These are phyloP conservation scores for Taiwanofungus camphoratus DNA, from an alignment of 1,284 basidiomycete species.

Conservation along the genomic window DNA sequence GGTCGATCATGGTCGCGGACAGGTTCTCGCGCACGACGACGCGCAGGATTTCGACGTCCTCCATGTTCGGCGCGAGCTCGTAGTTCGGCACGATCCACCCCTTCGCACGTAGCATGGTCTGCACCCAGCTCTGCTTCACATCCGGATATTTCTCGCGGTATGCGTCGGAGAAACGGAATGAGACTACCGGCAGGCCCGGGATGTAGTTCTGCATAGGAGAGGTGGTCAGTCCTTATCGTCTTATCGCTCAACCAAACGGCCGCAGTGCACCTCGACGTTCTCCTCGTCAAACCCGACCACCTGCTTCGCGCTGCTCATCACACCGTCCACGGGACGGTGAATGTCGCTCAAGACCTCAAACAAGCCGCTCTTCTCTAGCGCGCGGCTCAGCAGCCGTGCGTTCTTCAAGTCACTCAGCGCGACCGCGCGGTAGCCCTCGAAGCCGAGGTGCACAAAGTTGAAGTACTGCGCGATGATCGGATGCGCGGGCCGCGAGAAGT, in stretches of 20 bases:
- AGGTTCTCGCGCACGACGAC: constrained; percentile 82
- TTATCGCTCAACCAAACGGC: too few species aligned
- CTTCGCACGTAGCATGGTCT: constrained; percentile 69
- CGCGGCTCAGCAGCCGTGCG: constrained; percentile 79
- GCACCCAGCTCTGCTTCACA: constrained; percentile 86
- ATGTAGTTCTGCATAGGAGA: constrained; percentile 53
- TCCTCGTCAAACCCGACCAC: constrained; percentile 38
- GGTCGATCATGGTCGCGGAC: constrained; percentile 59
- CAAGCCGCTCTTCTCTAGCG: constrained; percentile 77
- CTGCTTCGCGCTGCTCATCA: constrained; percentile 33
- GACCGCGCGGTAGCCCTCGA: constrained; percentile 73
- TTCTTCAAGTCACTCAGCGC: constrained; percentile 79
- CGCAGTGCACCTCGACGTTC: constrained; percentile 51
- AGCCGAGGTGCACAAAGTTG: constrained; percentile 84
- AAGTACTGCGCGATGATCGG: constrained; percentile 93
- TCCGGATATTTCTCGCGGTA: constrained; percentile 69
- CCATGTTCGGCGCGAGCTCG: constrained; percentile 66
- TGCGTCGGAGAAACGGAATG: constrained; percentile 84
- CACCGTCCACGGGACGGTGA: constrained; percentile 37
- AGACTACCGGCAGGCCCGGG: constrained; percentile 85
- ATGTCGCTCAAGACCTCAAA: constrained; percentile 74
- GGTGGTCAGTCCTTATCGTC: background rate
- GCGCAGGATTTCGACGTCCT: constrained; percentile 75
- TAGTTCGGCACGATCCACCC: constrained; percentile 92
- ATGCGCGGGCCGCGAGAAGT: constrained; percentile 89